A percentile compares a stretch with the other conserved stretches of the same genome.
phyloP scores from a whole-genome alignment of 208 protist genomes.

The Trypanosomatidae sp. region DNA sequence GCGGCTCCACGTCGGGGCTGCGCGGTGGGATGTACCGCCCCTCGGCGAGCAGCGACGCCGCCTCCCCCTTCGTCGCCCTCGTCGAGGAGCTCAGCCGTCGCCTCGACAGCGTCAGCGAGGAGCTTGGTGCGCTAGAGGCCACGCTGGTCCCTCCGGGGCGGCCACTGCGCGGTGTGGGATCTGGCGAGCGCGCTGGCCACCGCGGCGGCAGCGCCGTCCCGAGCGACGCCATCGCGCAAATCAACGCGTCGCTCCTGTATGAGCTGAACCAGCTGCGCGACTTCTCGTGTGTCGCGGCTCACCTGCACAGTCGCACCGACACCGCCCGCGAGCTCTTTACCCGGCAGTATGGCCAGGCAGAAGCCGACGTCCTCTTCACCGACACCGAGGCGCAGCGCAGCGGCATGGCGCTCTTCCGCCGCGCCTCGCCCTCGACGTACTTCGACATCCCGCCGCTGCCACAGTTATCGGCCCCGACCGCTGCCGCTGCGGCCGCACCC shows the following conservation, averaged over 20 bases:
- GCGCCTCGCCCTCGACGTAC: constrained; percentile 21
- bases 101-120: constrained; percentile 38
- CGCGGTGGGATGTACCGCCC: constrained; percentile 27
- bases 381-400: constrained; percentile 34
- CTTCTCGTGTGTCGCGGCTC: constrained; percentile 49
- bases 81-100: constrained; percentile 41
- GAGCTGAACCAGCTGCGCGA: constrained; percentile 61
- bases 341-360: constrained; percentile 60
- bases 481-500: not conserved
- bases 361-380: constrained; percentile 64
- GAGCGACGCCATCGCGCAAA: constrained; percentile 44
- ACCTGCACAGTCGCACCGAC: constrained; percentile 56
- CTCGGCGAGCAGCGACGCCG: constrained; percentile 8
- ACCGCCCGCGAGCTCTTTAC: constrained; percentile 58
- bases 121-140: constrained; percentile 46
- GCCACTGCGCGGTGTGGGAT: constrained; percentile 6
- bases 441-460: constrained; percentile 34
- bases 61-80: constrained; percentile 33
- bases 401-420: constrained; percentile 18
- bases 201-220: constrained; percentile 14
- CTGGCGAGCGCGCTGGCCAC: constrained; percentile 4
- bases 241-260: constrained; percentile 64
- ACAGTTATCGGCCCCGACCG: constrained; percentile 6
- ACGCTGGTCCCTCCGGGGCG: constrained; percentile 39
- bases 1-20: not conserved